Evolutionary conservation across 202 grass and related monocot genomes (phyloP).

Genomic region (Schoenoplectus tabernaemontani): DNA sequence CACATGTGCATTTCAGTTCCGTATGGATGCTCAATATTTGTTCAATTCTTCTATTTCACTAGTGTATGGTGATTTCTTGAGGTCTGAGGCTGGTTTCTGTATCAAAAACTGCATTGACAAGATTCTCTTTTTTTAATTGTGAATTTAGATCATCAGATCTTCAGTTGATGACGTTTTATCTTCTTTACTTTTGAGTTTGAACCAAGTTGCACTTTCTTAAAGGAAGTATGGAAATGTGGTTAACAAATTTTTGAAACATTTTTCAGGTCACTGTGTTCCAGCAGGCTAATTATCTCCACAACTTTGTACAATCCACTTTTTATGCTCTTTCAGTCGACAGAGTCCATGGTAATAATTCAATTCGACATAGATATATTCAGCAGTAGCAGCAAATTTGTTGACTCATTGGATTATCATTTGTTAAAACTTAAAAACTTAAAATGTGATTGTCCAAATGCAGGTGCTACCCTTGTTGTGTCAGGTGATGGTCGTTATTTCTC

Average conservation of each 20-base stretch:
- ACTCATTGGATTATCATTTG: not conserved
- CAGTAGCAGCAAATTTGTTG: conserved; percentile 11
- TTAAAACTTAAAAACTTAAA: too few relatives aligned
- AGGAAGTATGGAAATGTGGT: not conserved
- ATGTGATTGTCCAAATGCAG: conserved; percentile 34
- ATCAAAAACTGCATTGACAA: not conserved
- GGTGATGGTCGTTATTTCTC: conserved; percentile 99
- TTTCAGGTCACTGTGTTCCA: conserved; percentile 94
- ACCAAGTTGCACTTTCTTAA: not conserved
- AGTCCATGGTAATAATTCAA: conserved; percentile 65
- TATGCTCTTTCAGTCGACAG: conserved; percentile 67
- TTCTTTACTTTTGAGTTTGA: conserved; percentile 1
- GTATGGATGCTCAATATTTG: not conserved
- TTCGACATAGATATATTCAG: conserved; percentile 17
- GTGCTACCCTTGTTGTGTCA: conserved; percentile 93
- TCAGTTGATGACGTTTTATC: not conserved
- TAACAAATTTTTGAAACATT: not conserved
- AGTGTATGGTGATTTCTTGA: not conserved
- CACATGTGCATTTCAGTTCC: not conserved
- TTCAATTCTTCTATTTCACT: not conserved
- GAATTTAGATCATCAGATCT: conserved; percentile 5
- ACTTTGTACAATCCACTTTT: conserved; percentile 96
- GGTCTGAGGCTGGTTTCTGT: not conserved
- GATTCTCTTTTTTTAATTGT: too few relatives aligned
- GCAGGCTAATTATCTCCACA: conserved; percentile 85